A percentile compares a stretch with the other conserved stretches of the same genome.
These are phyloP conservation scores for Yamadazyma sp. DNA, from an alignment of 805 yeast species.

Conservation along the genomic window DNA sequence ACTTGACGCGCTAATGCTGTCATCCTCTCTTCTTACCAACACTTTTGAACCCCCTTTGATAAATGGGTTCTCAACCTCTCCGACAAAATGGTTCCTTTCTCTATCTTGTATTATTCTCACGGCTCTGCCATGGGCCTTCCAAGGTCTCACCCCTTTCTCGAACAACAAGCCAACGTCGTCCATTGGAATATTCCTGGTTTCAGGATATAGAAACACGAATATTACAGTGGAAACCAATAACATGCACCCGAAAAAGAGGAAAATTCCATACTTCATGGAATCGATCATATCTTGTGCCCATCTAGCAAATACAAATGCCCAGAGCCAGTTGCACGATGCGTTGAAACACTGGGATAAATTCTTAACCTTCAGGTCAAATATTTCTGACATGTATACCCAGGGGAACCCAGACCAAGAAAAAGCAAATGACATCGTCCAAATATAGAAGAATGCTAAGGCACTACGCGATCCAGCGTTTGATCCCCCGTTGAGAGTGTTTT, in stretches of 20 bases:
- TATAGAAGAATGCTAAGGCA: constrained; percentile 45
- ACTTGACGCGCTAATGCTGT: too few species aligned
- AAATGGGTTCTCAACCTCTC: too few species aligned
- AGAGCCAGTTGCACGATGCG: constrained; percentile 48
- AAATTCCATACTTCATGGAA: constrained; percentile 44
- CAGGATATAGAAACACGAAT: constrained; percentile 36
- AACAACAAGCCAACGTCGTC: constrained; percentile 33
- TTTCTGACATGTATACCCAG: constrained; percentile 48
- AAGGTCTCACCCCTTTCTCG: constrained; percentile 27
- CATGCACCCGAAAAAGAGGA: constrained; percentile 40
- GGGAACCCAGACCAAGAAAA: constrained; percentile 48
- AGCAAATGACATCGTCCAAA: constrained; percentile 47
- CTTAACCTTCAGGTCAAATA: constrained; percentile 44
- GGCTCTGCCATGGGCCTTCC: constrained; percentile 31
- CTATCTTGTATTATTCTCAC: constrained; percentile 15
- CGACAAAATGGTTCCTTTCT: constrained; percentile 4
- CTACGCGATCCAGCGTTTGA: constrained; percentile 37
- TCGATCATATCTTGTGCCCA: constrained; percentile 45
- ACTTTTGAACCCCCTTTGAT: too few species aligned
- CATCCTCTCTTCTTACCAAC: too few species aligned
- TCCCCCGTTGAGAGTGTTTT: constrained; percentile 8
- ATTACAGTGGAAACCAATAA: constrained; percentile 27
- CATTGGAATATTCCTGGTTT: constrained; percentile 36
- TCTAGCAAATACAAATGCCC: constrained; percentile 50
- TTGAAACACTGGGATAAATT: constrained; percentile 43